Evolutionary conservation across 2,329 filamentous ascomycete genomes (phyloP).

Genomic region (Fusarium secorum): DNA sequence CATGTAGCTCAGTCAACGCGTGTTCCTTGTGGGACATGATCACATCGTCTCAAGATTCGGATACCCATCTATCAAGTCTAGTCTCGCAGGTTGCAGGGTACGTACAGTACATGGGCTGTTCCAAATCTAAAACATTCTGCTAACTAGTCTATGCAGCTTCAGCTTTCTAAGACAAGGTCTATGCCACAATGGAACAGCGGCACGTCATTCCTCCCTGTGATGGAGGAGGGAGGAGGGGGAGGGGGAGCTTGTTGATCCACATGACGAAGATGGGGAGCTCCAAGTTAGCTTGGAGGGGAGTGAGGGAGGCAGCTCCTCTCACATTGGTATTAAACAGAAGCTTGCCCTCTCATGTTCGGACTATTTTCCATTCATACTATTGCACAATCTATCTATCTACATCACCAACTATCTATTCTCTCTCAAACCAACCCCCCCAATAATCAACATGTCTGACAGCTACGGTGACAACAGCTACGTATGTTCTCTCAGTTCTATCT

Average conservation of each 20-base stretch:
- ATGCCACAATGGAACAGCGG: slow-evolving; percentile 30
- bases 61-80: not conserved
- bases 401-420: not conserved
- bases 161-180: slow-evolving; percentile 23
- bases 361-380: not conserved
- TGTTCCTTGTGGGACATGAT: slow-evolving; percentile 24
- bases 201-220: slow-evolving; percentile 35
- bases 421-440: not conserved
- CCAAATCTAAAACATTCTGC: slow-evolving; percentile 11
- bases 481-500: not conserved
- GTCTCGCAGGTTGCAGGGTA: slow-evolving; percentile 4
- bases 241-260: slow-evolving; percentile 21
- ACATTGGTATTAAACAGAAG: slow-evolving; percentile 31
- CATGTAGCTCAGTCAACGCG: slow-evolving; percentile 23
- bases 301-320: slow-evolving; percentile 18
- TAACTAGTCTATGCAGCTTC: slow-evolving; percentile 9
- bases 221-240: slow-evolving; percentile 13
- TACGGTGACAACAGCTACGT: slow-evolving; percentile 49
- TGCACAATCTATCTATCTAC: not conserved
- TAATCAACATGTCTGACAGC: slow-evolving; percentile 56
- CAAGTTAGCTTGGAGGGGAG: slow-evolving; percentile 5
- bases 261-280: slow-evolving; percentile 11
- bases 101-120: slow-evolving; percentile 9
- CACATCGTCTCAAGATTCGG: slow-evolving; percentile 7
- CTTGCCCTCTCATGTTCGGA: slow-evolving; percentile 8